These are phyloP conservation scores for Rhodomyrtus tomentosa DNA, from an alignment of 345 rosid genomes.

Conservation along the genomic window DNA sequence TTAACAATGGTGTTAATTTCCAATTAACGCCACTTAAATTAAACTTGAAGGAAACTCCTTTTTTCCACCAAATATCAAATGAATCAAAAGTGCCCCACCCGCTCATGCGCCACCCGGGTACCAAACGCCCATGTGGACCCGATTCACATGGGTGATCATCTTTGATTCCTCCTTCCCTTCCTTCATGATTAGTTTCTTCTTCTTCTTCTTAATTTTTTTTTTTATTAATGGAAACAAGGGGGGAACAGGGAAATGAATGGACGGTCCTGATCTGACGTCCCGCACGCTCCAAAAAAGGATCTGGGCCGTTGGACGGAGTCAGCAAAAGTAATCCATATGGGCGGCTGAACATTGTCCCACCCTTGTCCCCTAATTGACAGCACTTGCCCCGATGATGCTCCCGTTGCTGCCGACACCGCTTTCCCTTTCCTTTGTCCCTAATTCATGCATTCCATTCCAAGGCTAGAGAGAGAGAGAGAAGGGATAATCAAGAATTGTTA, in stretches of 20 bases:
- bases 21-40: neutral
- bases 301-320: conserved; percentile 25
- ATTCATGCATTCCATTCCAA: conserved; percentile 17
- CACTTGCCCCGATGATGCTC: conserved; percentile 58
- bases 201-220: neutral
- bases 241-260: neutral
- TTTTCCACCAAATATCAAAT: neutral
- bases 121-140: neutral
- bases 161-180: neutral
- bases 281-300: conserved; percentile 16
- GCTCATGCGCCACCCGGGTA: neutral
- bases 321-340: conserved; percentile 16
- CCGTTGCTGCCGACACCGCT: conserved; percentile 57
- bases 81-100: neutral
- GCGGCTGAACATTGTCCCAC: conserved; percentile 65
- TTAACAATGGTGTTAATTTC: neutral
- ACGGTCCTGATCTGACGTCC: conserved; percentile 28
- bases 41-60: neutral
- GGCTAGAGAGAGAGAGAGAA: conserved; percentile 37
- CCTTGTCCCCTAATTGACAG: conserved; percentile 58
- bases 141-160: neutral
- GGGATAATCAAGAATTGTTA: neutral
- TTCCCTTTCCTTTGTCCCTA: conserved; percentile 66
- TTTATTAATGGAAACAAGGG: neutral
- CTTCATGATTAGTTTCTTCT: neutral